Conservation (phyloP, 257 asterid species). For the Ophiorrhiza pumila region DNA sequence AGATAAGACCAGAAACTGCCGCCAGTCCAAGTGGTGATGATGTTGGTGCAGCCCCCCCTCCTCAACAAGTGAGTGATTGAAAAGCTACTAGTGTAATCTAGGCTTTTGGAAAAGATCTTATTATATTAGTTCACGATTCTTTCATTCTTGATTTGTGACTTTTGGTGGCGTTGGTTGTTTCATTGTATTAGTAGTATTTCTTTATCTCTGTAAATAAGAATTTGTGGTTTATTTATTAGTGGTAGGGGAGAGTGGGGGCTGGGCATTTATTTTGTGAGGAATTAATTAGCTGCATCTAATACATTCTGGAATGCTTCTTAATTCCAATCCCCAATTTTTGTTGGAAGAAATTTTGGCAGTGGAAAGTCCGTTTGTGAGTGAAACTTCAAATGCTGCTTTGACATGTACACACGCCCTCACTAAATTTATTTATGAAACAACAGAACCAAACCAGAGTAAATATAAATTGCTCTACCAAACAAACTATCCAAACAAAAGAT, state of each 20-base stretch:
- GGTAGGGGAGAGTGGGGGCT: background rate
- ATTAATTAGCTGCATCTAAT: background rate
- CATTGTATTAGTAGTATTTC: background rate
- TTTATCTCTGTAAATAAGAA: constrained; percentile 18
- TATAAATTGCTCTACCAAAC: no score
- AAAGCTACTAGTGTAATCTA: background rate
- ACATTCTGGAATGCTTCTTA: constrained; percentile 42
- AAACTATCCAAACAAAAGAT: no score
- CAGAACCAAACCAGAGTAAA: no score
- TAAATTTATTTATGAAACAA: no score
- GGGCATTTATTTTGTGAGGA: background rate
- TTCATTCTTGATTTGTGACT: constrained; percentile 54
- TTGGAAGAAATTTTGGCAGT: background rate
- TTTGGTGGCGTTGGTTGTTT: background rate
- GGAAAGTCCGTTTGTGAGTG: no score
- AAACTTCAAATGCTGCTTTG: background rate
- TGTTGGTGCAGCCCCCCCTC: constrained; percentile 26
- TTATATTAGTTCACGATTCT: constrained; percentile 44
- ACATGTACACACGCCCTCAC: no score
- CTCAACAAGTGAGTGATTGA: constrained; percentile 49
- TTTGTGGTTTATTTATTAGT: background rate
- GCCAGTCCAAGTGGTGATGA: constrained; percentile 65
- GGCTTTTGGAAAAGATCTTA: background rate
- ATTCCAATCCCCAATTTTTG: constrained; percentile 34
- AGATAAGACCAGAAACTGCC: constrained; percentile 64